phyloP scores from a whole-genome alignment of 352 stramenopile genomes.

The Phytophthora syringae region DNA sequence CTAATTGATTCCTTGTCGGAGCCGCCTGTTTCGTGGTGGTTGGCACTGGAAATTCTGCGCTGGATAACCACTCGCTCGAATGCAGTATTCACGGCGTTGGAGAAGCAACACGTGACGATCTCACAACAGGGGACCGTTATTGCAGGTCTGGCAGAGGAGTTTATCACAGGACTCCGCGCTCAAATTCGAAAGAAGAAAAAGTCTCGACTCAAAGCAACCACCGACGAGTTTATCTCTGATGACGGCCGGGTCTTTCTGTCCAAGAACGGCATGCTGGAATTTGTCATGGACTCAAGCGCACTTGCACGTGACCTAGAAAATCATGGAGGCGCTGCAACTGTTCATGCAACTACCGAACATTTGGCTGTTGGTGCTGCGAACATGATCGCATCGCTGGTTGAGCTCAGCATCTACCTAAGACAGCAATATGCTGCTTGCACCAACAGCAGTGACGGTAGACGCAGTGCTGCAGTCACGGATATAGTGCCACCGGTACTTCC shows the following conservation, averaged over 20 bases:
- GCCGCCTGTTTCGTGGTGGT: slow-evolving; percentile 49
- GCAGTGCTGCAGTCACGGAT: slow-evolving; percentile 11
- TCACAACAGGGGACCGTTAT: slow-evolving; percentile 30
- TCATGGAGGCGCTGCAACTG: slow-evolving; percentile 19
- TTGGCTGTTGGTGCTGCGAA: slow-evolving; percentile 34
- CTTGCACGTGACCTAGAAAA: slow-evolving; percentile 45
- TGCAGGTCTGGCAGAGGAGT: slow-evolving; percentile 33
- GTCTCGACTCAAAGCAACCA: neutral
- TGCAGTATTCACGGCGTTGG: slow-evolving; percentile 37
- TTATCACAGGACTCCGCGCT: slow-evolving; percentile 37
- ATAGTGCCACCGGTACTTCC: slow-evolving; percentile 43
- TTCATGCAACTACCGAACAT: slow-evolving; percentile 30
- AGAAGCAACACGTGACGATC: slow-evolving; percentile 29
- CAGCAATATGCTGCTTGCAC: slow-evolving; percentile 15
- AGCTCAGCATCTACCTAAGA: slow-evolving; percentile 32
- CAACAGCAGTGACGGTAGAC: neutral
- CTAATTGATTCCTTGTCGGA: slow-evolving; percentile 14
- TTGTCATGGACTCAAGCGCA: slow-evolving; percentile 45
- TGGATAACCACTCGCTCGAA: slow-evolving; percentile 46
- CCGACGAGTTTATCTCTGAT: slow-evolving; percentile 15
- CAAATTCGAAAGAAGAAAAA: slow-evolving; percentile 11
- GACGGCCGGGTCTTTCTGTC: slow-evolving; percentile 28
- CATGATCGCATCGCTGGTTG: slow-evolving; percentile 42
- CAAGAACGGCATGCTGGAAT: slow-evolving; percentile 41
- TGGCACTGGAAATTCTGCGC: slow-evolving; percentile 48